These are phyloP conservation scores for Umbelopsis vinacea DNA, from an alignment of 192 early-diverging fungal genomes.

Conservation along the genomic window DNA sequence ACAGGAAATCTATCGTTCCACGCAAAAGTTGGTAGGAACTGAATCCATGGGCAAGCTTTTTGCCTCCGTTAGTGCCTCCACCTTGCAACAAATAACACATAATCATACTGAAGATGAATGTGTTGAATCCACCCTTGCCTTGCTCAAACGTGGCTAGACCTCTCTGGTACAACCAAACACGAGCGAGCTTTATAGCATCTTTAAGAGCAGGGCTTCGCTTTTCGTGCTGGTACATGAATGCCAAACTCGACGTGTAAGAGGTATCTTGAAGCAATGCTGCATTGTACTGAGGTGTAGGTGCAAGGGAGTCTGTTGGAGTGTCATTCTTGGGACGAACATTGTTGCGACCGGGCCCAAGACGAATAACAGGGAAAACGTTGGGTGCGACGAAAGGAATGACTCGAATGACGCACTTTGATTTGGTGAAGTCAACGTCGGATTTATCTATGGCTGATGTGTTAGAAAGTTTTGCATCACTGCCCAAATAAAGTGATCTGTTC, in stretches of 20 bases:
- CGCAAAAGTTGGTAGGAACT: slow-evolving; percentile 87
- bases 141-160: slow-evolving; percentile 51
- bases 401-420: slow-evolving; percentile 69
- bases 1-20: slow-evolving; percentile 80
- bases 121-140: slow-evolving; percentile 59
- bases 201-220: slow-evolving; percentile 75
- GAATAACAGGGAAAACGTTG: slow-evolving; percentile 66
- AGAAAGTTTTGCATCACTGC: neutral
- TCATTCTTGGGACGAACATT: slow-evolving; percentile 67
- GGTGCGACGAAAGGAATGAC: slow-evolving; percentile 76
- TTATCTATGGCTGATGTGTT: slow-evolving; percentile 44
- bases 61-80: slow-evolving; percentile 56
- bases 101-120: slow-evolving; percentile 87
- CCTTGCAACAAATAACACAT: slow-evolving; percentile 82
- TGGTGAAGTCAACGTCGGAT: slow-evolving; percentile 68
- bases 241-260: slow-evolving; percentile 72
- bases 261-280: slow-evolving; percentile 80
- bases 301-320: slow-evolving; percentile 27
- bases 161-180: slow-evolving; percentile 87
- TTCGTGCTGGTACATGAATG: slow-evolving; percentile 74
- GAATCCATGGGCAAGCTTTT: slow-evolving; percentile 70
- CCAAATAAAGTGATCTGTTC: neutral
- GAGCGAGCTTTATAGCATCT: slow-evolving; percentile 80
- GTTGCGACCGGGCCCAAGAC: slow-evolving; percentile 81
- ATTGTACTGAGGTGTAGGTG: slow-evolving; percentile 92